Base-by-base conservation (phyloP, 768 basidiomycete genomes). In the Lentinula raphanica region DNA sequence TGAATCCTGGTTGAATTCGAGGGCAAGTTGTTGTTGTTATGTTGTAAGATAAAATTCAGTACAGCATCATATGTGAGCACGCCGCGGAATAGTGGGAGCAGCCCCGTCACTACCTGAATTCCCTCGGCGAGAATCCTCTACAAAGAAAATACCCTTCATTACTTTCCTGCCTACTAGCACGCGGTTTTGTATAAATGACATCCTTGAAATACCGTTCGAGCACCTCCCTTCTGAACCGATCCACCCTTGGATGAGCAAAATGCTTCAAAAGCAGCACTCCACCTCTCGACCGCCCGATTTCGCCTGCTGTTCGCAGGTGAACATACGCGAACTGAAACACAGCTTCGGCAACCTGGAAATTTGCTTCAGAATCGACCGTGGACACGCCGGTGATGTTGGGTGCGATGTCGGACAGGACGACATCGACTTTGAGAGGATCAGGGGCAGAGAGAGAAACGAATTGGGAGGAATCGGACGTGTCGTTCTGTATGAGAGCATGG, bases 331-430 rank as follows among this genome's bases (percentile, higher is more conserved):
- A 95, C 42, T 77, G 70, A 59, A 88, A 82, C 0, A 91, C 94
- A 3, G 88, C 84, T 36, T 79, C 71, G 66, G 86, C 90, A 21
- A 98, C 86, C 36, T 87, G 79, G 31, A 95, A 76, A 58, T 87
- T 87, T 9, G 78, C 69, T 64, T 86, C 79, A 1, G 81, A 79
- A 70, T 98, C 95, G 50, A 78, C 77, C 0, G 72, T 69, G 17
- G 77, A 69, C 59, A 88, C 85, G 5, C 96, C 95, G 2, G 87
- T 82, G 59, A 84, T 76, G 68, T 94, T 94, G 19, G 85, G 85
- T 17, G 94, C 91, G 88, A 98, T 94, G 66, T 97, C 95, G 7
- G 88, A 92, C 3, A 97, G 76, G 25, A 97, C 81, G 17, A 95
- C 74, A 67, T 98, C 93, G 6, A 85, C 88, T 69, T 79, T 81